Evolutionary conservation across 2,329 filamentous ascomycete species (phyloP).

Genomic region (Aspergillus glaucus): DNA sequence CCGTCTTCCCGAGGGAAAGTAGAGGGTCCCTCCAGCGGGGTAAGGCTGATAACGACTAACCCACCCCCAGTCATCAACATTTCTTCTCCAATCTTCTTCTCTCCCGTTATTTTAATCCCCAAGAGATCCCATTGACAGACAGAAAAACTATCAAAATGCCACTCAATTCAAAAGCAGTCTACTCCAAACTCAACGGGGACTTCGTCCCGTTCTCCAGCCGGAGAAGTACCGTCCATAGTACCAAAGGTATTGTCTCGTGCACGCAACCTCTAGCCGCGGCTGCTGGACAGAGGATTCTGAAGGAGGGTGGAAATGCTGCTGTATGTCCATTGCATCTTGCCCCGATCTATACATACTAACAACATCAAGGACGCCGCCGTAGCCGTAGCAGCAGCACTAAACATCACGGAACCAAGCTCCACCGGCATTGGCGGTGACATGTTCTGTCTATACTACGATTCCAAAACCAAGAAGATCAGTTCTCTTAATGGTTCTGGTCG

Average conservation of each 20-base stretch:
- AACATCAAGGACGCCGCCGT: slow-evolving; percentile 77
- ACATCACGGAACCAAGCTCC: slow-evolving; percentile 85
- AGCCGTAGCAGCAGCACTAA: slow-evolving; percentile 88
- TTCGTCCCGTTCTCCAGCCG: slow-evolving; percentile 54
- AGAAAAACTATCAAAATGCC: slow-evolving; percentile 34
- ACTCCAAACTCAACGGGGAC: slow-evolving; percentile 43
- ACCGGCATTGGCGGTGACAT: slow-evolving; percentile 96
- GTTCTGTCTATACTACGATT: slow-evolving; percentile 91
- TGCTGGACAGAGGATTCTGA: slow-evolving; percentile 78
- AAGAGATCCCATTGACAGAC: neutral
- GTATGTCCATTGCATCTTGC: slow-evolving; percentile 47
- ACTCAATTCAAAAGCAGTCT: slow-evolving; percentile 45
- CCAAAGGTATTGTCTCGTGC: slow-evolving; percentile 82
- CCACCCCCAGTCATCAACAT: neutral
- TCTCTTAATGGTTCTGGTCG: slow-evolving; percentile 93
- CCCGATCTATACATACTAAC: neutral
- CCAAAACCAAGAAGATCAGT: slow-evolving; percentile 70
- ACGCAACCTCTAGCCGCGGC: slow-evolving; percentile 84
- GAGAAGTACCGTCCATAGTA: slow-evolving; percentile 87
- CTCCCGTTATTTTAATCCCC: neutral
- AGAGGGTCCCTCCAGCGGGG: too few relatives aligned
- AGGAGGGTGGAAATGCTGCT: slow-evolving; percentile 85
- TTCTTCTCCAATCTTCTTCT: neutral
- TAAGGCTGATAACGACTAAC: too few relatives aligned
- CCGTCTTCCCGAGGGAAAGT: too few relatives aligned